Evolutionary conservation across 306 rosid genomes (phyloP).

Genomic region (Trifolium pratense): DNA sequence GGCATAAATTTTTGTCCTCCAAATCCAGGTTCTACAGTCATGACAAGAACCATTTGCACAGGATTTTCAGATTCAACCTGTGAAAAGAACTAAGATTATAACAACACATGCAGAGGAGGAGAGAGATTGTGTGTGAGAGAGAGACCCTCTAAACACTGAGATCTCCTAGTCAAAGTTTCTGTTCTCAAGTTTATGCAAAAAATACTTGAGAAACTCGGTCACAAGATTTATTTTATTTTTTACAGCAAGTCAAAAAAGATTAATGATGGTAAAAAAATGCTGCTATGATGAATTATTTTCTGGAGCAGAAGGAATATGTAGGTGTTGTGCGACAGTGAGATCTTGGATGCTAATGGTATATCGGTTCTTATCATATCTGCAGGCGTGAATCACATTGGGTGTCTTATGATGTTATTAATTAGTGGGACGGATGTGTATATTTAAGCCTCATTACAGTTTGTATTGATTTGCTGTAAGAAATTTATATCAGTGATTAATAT

Average conservation of each 20-base stretch:
- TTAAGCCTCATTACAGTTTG: no score
- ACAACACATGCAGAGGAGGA: background rate
- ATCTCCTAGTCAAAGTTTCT: slow-evolving; percentile 1
- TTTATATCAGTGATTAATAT: no score
- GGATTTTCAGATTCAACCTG: slow-evolving; percentile 88
- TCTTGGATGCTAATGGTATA: no score
- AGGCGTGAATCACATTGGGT: no score
- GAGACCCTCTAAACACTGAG: background rate
- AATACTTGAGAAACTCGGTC: background rate
- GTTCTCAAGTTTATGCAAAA: slow-evolving; percentile 7
- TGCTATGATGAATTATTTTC: background rate
- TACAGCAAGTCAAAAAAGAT: background rate
- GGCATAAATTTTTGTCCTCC: slow-evolving; percentile 98
- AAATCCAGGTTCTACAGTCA: slow-evolving; percentile 99
- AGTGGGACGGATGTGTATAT: no score
- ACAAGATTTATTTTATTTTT: no score
- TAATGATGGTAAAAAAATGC: slow-evolving; percentile 11
- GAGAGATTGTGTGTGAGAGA: no score
- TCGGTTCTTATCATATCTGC: no score
- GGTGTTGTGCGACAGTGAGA: no score
- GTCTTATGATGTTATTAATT: no score
- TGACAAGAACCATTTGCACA: slow-evolving; percentile 97
- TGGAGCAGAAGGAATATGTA: no score
- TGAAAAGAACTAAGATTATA: slow-evolving; percentile 32
- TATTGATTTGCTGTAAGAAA: no score